Conservation (phyloP, 768 basidiomycete species). For the Atractiella rhizophila region DNA sequence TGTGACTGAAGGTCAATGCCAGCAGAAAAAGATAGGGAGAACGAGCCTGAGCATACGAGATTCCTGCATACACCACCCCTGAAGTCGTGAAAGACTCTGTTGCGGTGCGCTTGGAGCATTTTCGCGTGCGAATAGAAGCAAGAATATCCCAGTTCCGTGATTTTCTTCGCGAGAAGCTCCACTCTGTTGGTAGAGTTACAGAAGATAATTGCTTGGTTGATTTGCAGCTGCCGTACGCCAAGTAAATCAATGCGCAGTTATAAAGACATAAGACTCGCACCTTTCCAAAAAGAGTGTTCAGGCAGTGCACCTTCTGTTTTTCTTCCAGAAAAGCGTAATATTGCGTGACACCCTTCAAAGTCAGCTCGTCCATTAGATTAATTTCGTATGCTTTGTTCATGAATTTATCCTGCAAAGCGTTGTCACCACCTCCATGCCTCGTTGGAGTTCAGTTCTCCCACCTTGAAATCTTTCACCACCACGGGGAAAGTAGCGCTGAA, state of each 20-base stretch:
- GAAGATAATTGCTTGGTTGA: conserved; percentile 99
- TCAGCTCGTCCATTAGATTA: conserved; percentile 99
- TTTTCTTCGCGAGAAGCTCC: conserved; percentile 95
- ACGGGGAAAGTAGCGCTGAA: conserved; percentile 98
- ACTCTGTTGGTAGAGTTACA: conserved; percentile 99
- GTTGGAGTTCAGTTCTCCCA: conserved; percentile 19
- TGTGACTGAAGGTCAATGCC: conserved; percentile 20
- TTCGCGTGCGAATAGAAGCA: conserved; percentile 99
- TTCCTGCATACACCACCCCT: conserved; percentile 94
- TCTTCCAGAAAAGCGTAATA: conserved; percentile 99
- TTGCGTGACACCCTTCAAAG: conserved; percentile 91
- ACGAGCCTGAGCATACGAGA: conserved; percentile 52
- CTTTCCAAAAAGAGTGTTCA: conserved; percentile 98
- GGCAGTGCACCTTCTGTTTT: conserved; percentile 94
- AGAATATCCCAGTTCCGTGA: conserved; percentile 95
- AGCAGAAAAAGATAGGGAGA: not conserved
- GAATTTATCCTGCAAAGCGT: conserved; percentile 49
- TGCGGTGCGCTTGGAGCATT: conserved; percentile 96
- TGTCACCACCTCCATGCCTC: conserved; percentile 11
- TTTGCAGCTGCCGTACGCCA: conserved; percentile 65
- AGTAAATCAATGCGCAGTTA: not conserved
- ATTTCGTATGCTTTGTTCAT: conserved; percentile 91
- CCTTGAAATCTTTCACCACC: conserved; percentile 99
- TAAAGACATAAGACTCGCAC: conserved; percentile 23
- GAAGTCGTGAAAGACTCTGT: conserved; percentile 99